phyloP scores from a whole-genome alignment of 805 yeast species.

The Kazachstania viticola region DNA sequence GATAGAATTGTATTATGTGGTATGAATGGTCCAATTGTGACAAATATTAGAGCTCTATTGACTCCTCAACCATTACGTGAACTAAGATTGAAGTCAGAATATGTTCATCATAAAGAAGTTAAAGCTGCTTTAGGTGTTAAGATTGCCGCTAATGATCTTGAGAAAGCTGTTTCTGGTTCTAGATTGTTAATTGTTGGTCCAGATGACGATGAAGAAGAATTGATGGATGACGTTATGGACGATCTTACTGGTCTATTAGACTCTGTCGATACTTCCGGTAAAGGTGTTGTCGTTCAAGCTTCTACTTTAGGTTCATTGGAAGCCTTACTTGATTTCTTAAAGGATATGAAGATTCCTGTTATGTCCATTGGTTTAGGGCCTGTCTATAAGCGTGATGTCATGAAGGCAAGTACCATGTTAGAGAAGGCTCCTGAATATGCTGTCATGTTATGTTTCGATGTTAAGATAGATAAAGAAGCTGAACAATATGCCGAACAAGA shows the following conservation, averaged over 20 bases:
- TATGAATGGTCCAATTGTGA: conserved; percentile 95
- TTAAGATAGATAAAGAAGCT: conserved; percentile 93
- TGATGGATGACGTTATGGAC: conserved; percentile 98
- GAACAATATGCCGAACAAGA: conserved; percentile 95
- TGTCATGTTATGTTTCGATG: conserved; percentile 98
- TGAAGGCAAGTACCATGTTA: conserved; percentile 94
- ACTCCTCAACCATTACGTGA: conserved; percentile 98
- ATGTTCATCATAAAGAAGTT: conserved; percentile 92
- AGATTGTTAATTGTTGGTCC: conserved; percentile 89
- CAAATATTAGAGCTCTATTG: conserved; percentile 86
- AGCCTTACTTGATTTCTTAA: conserved; percentile 91
- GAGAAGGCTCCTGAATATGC: conserved; percentile 94
- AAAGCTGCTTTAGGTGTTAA: conserved; percentile 99
- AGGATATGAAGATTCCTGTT: conserved; percentile 97
- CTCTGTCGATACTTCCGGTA: conserved; percentile 88
- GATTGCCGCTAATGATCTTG: conserved; percentile 94
- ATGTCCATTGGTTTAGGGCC: conserved; percentile 98
- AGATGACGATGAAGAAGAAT: conserved; percentile 94
- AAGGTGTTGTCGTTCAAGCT: conserved; percentile 97
- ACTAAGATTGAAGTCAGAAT: conserved; percentile 91
- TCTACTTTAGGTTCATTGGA: conserved; percentile 96
- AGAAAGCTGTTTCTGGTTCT: conserved; percentile 98
- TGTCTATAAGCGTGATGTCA: conserved; percentile 93
- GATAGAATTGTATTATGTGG: conserved; percentile 95
- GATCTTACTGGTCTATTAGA: conserved; percentile 90